Evolutionary conservation across 2,329 filamentous ascomycete species (phyloP).

Genomic region (Ceratocystis huliohia): DNA sequence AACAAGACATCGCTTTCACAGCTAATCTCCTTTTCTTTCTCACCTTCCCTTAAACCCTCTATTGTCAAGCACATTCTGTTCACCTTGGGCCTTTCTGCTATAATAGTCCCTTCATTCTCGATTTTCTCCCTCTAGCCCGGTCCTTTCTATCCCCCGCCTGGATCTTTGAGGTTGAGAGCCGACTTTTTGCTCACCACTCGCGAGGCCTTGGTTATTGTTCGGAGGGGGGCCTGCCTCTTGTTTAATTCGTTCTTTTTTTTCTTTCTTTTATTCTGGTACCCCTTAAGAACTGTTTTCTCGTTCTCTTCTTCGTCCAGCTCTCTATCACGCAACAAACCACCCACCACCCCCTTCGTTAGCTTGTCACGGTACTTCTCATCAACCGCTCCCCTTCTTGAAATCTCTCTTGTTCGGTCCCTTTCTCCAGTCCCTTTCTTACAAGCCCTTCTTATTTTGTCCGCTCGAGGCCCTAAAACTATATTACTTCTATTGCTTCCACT

Average conservation of each 20-base stretch:
- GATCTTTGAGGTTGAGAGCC: conserved; percentile 3
- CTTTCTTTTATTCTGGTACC: background rate
- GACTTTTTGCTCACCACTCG: background rate
- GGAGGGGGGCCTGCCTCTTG: background rate
- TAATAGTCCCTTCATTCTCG: conserved; percentile 20
- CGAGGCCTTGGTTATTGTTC: background rate
- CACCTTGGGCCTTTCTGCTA: conserved; percentile 6
- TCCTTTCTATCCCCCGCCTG: conserved; percentile 7
- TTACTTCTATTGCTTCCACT: conserved; percentile 7
- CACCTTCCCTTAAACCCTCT: conserved; percentile 16
- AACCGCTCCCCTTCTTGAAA: background rate
- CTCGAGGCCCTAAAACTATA: conserved; percentile 12
- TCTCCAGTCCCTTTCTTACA: background rate
- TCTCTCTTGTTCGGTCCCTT: background rate
- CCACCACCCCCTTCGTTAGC: background rate
- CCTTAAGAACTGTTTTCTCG: background rate
- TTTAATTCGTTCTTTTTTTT: background rate
- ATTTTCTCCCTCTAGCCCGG: conserved; percentile 10
- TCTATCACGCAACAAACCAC: conserved; percentile 1
- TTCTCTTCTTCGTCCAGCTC: background rate
- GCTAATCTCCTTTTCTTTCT: conserved; percentile 16
- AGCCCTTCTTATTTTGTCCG: background rate
- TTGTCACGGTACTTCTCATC: background rate
- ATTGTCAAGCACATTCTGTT: conserved; percentile 19
- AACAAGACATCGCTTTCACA: background rate